phyloP scores from a whole-genome alignment of 1,284 basidiomycete species.

The Cutaneotrichosporon sp. region DNA sequence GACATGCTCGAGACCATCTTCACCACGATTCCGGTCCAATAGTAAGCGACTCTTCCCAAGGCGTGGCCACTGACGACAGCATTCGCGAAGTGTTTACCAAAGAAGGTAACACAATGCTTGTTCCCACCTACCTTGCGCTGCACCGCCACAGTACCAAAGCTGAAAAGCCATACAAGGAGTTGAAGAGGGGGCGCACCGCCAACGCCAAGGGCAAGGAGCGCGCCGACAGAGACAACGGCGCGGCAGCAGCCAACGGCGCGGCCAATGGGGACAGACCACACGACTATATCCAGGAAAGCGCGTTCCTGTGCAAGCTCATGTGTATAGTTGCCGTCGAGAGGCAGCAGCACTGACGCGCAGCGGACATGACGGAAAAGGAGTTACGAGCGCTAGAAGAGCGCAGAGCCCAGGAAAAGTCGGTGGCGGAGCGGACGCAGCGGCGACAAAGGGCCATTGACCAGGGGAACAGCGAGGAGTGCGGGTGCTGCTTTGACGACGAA shows the following conservation, averaged over 20 bases:
- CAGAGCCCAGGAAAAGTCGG: constrained; percentile 25
- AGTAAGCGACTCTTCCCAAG: constrained; percentile 14
- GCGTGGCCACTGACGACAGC: constrained; percentile 14
- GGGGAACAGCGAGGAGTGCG: constrained; percentile 64
- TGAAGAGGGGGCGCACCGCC: constrained; percentile 25
- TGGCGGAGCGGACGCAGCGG: constrained; percentile 21
- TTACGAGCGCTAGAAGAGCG: constrained; percentile 36
- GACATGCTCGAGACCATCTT: constrained; percentile 3
- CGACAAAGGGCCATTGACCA: constrained; percentile 48
- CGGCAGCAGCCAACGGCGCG: neutral
- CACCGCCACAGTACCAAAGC: constrained; percentile 9
- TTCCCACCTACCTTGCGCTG: constrained; percentile 29
- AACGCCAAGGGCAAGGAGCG: constrained; percentile 52
- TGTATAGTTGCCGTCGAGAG: neutral
- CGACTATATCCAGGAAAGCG: constrained; percentile 3
- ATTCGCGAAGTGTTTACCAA: constrained; percentile 17
- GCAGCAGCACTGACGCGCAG: constrained; percentile 2
- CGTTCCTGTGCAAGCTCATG: constrained; percentile 10
- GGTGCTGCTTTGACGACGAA: constrained; percentile 70
- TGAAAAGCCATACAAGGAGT: constrained; percentile 26
- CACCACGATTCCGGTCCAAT: constrained; percentile 11
- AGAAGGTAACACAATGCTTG: constrained; percentile 16
- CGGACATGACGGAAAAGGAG: constrained; percentile 13
- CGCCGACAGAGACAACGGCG: neutral
- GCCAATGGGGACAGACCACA: neutral